Evolutionary conservation across 1,284 basidiomycete genomes (phyloP).

Genomic region (Rhodofomes roseus): DNA sequence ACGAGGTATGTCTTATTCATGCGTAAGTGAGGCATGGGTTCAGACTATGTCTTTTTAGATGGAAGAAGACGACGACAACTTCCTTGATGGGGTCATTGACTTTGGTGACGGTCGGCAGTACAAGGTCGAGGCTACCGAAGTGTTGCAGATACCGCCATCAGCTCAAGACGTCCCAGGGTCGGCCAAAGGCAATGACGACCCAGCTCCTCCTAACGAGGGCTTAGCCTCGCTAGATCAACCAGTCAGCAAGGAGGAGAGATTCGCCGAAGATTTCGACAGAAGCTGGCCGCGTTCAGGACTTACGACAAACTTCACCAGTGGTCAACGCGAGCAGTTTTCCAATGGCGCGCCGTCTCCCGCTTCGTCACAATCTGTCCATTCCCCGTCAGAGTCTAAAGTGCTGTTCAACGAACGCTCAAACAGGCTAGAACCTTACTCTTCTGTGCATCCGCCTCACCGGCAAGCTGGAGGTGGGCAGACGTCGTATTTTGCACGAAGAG

Average conservation of each 20-base stretch:
- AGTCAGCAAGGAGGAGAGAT: slow-evolving; percentile 74
- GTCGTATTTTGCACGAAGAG: slow-evolving; percentile 34
- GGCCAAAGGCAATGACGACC: slow-evolving; percentile 8
- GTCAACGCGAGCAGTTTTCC: slow-evolving; percentile 39
- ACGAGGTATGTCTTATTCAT: slow-evolving; percentile 65
- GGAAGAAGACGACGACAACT: slow-evolving; percentile 90
- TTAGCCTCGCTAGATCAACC: slow-evolving; percentile 28
- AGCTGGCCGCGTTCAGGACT: slow-evolving; percentile 78
- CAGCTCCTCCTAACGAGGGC: slow-evolving; percentile 7
- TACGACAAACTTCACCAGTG: slow-evolving; percentile 33
- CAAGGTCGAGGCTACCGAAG: slow-evolving; percentile 59
- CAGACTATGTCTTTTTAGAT: slow-evolving; percentile 42
- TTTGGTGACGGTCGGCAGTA: slow-evolving; percentile 91
- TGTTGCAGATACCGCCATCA: slow-evolving; percentile 18
- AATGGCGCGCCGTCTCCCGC: slow-evolving; percentile 33
- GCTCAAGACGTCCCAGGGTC: slow-evolving; percentile 13
- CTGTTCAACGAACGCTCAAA: slow-evolving; percentile 92
- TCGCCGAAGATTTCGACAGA: slow-evolving; percentile 87
- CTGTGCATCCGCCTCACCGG: slow-evolving; percentile 32
- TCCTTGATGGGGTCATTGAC: slow-evolving; percentile 85
- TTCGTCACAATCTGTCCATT: slow-evolving; percentile 40
- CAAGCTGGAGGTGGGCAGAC: slow-evolving; percentile 32
- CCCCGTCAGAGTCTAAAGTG: slow-evolving; percentile 56
- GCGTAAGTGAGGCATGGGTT: not conserved
- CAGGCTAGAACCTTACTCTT: slow-evolving; percentile 72